Conservation (phyloP, 2,329 filamentous ascomycete genomes). For the Scedosporium apiospermum region DNA sequence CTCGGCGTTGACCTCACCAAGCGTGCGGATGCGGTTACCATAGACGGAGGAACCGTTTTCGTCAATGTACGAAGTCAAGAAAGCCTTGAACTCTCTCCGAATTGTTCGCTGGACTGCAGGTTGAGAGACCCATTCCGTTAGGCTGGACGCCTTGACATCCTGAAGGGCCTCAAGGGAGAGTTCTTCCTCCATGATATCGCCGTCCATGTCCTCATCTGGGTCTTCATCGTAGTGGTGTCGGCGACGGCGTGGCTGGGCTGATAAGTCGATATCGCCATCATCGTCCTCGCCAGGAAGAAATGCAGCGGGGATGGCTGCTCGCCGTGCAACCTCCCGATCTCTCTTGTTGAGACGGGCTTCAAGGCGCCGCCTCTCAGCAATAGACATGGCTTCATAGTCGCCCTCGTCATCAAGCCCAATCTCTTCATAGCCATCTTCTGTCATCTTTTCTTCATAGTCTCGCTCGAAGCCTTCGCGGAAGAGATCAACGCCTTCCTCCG, state of each 20-base stretch:
- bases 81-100: conserved; percentile 93
- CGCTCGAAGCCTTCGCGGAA: conserved; percentile 66
- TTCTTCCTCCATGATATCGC: conserved; percentile 92
- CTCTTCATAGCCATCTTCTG: conserved; percentile 54
- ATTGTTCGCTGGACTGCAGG: conserved; percentile 87
- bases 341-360: conserved; percentile 65
- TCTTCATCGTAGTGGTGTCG: conserved; percentile 93
- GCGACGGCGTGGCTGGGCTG: conserved; percentile 73
- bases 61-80: conserved; percentile 93
- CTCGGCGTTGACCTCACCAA: conserved; percentile 96
- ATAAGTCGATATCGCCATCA: conserved; percentile 74
- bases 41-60: conserved; percentile 86
- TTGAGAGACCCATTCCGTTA: conserved; percentile 92
- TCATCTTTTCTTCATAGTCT: conserved; percentile 58
- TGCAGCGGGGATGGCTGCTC: conserved; percentile 59
- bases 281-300: conserved; percentile 78
- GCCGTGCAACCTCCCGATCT: conserved; percentile 60
- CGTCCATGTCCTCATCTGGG: conserved; percentile 81
- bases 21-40: conserved; percentile 81
- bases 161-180: conserved; percentile 82
- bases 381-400: conserved; percentile 61
- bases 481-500: conserved; percentile 71
- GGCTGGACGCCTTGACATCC: conserved; percentile 85
- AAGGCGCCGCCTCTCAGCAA: conserved; percentile 57
- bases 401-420: conserved; percentile 69